Percentiles rank a stretch among this genome's conserved stretches.
phyloP scores from a whole-genome alignment of 176 grass and related monocot species.

The Alopecurus myosuroides region DNA sequence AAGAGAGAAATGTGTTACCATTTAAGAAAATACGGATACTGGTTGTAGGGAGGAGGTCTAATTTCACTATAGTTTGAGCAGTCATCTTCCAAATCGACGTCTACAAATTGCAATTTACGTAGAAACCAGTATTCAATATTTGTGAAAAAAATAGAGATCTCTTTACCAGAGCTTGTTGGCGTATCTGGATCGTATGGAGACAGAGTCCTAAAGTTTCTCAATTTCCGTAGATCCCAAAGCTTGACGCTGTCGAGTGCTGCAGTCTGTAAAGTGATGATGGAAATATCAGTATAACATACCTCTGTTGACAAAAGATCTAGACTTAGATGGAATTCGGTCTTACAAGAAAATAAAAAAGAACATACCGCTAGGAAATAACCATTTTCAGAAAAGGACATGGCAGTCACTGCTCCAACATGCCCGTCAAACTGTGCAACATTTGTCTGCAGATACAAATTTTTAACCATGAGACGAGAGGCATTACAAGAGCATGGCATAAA shows the following conservation, averaged over 20 bases:
- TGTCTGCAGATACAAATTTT: constrained; percentile 45
- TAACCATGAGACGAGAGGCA: constrained; percentile 26
- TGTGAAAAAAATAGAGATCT: background rate
- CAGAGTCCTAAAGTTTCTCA: constrained; percentile 94
- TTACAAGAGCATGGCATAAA: constrained; percentile 1
- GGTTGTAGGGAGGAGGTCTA: background rate
- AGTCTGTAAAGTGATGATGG: constrained; percentile 45
- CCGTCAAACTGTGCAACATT: constrained; percentile 91
- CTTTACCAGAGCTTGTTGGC: constrained; percentile 82
- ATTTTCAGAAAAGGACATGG: constrained; percentile 99
- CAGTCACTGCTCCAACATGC: constrained; percentile 81
- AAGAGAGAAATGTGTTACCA: constrained; percentile 8
- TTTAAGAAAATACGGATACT: background rate
- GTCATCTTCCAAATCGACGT: background rate
- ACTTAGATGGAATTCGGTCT: background rate
- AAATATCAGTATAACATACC: constrained; percentile 23
- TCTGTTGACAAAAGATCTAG: background rate
- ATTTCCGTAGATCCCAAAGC: constrained; percentile 99
- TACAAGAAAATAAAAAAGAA: background rate
- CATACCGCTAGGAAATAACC: constrained; percentile 99
- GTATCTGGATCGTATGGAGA: constrained; percentile 79
- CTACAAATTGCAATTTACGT: constrained; percentile 6
- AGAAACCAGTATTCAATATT: background rate
- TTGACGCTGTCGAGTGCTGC: constrained; percentile 90
- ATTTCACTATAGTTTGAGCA: background rate